Evolutionary conservation across 2,329 filamentous ascomycete genomes (phyloP).

Genomic region (Elsinoe batatas): DNA sequence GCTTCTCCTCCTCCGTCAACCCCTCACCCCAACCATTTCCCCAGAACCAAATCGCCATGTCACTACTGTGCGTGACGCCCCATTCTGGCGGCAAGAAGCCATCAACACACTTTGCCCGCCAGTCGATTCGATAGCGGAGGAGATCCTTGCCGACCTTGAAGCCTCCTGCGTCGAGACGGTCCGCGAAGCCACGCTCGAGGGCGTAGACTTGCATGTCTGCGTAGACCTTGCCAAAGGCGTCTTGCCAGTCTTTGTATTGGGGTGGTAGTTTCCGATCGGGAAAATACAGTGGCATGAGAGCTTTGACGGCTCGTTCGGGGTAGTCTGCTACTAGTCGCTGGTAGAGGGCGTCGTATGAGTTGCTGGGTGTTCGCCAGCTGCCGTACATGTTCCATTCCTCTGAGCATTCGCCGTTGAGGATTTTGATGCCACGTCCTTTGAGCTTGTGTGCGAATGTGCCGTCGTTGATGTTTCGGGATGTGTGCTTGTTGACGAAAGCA

Average conservation of each 20-base stretch:
- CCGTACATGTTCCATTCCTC: slow-evolving; percentile 46
- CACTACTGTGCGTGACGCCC: slow-evolving; percentile 46
- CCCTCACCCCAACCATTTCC: slow-evolving; percentile 34
- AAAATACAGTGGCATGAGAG: slow-evolving; percentile 28
- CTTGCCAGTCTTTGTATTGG: slow-evolving; percentile 37
- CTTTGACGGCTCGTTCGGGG: slow-evolving; percentile 34
- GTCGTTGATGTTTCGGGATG: slow-evolving; percentile 39
- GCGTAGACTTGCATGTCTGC: slow-evolving; percentile 48
- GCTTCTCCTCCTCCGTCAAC: slow-evolving; percentile 37
- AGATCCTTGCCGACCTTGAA: slow-evolving; percentile 35
- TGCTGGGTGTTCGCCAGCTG: slow-evolving; percentile 39
- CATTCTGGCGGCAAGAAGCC: slow-evolving; percentile 35
- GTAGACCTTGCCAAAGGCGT: slow-evolving; percentile 46
- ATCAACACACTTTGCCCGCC: slow-evolving; percentile 40
- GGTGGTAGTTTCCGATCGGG: slow-evolving; percentile 27
- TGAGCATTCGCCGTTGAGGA: slow-evolving; percentile 46
- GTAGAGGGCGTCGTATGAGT: slow-evolving; percentile 34
- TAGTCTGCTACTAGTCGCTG: slow-evolving; percentile 45
- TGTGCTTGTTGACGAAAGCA: slow-evolving; percentile 35
- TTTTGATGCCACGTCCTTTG: slow-evolving; percentile 35
- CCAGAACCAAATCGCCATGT: slow-evolving; percentile 48
- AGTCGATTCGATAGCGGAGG: slow-evolving; percentile 46
- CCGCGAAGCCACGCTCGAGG: slow-evolving; percentile 43
- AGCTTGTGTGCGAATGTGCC: slow-evolving; percentile 40
- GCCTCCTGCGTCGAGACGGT: slow-evolving; percentile 34